Conservation (phyloP, 2,329 filamentous ascomycete genomes). For the Ascochyta viciae-villosae region DNA sequence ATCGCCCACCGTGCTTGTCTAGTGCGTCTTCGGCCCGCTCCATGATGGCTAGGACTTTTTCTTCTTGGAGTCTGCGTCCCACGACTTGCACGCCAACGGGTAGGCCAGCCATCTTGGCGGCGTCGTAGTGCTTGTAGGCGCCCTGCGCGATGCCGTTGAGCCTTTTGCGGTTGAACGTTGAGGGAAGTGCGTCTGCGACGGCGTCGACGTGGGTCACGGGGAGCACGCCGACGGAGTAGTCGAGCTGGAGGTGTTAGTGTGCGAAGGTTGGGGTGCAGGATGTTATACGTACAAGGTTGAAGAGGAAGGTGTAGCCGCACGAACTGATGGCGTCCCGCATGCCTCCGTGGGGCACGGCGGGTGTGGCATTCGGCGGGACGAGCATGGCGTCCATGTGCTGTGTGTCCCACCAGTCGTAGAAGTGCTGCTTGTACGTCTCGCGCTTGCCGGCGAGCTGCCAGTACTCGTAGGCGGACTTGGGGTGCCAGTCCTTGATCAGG, state of each 20-base stretch:
- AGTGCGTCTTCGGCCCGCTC: conserved; percentile 77
- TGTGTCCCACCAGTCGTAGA: conserved; percentile 84
- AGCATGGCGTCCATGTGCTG: conserved; percentile 77
- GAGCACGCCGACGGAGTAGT: conserved; percentile 83
- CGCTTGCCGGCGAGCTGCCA: conserved; percentile 81
- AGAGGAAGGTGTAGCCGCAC: conserved; percentile 93
- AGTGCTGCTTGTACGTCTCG: conserved; percentile 77
- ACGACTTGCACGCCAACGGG: conserved; percentile 88
- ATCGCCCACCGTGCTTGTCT: conserved; percentile 60
- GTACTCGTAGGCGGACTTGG: conserved; percentile 77
- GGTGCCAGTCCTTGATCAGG: conserved; percentile 74
- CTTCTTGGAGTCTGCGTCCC: conserved; percentile 80
- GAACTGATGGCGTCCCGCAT: conserved; percentile 86
- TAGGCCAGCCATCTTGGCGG: conserved; percentile 81
- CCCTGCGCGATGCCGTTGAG: conserved; percentile 82
- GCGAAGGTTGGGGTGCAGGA: background rate
- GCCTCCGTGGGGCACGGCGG: conserved; percentile 82
- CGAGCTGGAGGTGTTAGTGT: conserved; percentile 62
- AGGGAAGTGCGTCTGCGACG: conserved; percentile 69
- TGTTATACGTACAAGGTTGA: conserved; percentile 72
- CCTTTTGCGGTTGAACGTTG: conserved; percentile 64
- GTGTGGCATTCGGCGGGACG: conserved; percentile 86
- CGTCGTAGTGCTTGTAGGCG: conserved; percentile 86
- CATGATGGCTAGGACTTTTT: conserved; percentile 86
- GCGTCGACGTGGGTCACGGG: conserved; percentile 86